Evolutionary conservation across 768 basidiomycete genomes (phyloP).

Genomic region (Krasilnikovozyma curviuscula): DNA sequence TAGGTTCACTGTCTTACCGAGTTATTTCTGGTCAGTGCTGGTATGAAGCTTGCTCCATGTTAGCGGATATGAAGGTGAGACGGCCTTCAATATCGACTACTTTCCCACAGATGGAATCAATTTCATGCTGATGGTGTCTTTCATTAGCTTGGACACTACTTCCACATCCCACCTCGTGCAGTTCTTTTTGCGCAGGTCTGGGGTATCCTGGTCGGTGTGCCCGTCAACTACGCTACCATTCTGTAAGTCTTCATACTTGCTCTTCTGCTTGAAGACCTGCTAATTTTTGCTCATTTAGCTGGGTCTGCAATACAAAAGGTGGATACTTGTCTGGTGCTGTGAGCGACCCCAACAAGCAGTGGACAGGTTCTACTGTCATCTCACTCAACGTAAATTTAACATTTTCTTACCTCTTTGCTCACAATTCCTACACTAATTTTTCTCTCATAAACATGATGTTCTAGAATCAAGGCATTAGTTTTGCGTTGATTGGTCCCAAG

Average conservation of each 20-base stretch:
- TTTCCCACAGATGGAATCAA: too few species aligned
- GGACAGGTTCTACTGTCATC: constrained; percentile 3
- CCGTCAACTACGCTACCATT: constrained; percentile 1
- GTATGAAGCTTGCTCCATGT: background rate
- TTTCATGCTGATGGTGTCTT: too few species aligned
- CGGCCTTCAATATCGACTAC: too few species aligned
- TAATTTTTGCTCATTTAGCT: too few species aligned
- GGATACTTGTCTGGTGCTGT: background rate
- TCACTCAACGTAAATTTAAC: too few species aligned
- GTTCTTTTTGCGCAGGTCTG: background rate
- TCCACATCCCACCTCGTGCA: constrained; percentile 1
- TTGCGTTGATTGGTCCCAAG: background rate
- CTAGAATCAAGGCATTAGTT: background rate
- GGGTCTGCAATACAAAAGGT: background rate
- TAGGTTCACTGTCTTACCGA: constrained; percentile 1
- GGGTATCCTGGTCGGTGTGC: constrained; percentile 1
- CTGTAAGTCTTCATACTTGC: too few species aligned
- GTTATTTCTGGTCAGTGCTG: background rate
- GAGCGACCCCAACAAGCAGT: background rate
- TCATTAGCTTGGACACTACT: too few species aligned
- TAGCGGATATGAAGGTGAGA: constrained; percentile 1
- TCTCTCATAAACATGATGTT: too few species aligned
- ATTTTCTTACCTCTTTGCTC: too few species aligned
- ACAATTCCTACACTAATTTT: too few species aligned
- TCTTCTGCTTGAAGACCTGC: too few species aligned